Conservation (phyloP, 2,329 filamentous ascomycete genomes). For the Cytospora schulzeri region DNA sequence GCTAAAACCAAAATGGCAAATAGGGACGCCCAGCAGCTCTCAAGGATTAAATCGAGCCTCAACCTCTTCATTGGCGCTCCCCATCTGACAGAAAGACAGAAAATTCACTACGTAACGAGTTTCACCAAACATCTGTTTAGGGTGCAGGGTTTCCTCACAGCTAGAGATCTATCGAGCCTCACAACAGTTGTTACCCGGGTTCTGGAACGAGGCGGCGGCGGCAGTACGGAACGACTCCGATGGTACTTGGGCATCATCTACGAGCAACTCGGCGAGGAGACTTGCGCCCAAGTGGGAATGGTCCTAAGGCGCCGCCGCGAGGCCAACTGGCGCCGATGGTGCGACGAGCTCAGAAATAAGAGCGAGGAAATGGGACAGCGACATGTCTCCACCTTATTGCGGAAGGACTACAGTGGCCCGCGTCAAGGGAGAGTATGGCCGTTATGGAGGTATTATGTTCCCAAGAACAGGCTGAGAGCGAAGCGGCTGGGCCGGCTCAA, state of each 20-base stretch:
- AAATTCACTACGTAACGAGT: slow-evolving; percentile 37
- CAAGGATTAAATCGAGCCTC: slow-evolving; percentile 18
- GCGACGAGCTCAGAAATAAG: neutral
- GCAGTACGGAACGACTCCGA: slow-evolving; percentile 39
- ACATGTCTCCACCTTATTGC: neutral
- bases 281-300: slow-evolving; percentile 30
- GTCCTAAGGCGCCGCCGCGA: slow-evolving; percentile 33
- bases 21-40: slow-evolving; percentile 2
- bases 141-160: slow-evolving; percentile 37
- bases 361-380: neutral
- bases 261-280: slow-evolving; percentile 32
- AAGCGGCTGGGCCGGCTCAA: slow-evolving; percentile 3
- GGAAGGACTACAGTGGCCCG: slow-evolving; percentile 1
- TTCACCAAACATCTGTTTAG: slow-evolving; percentile 37
- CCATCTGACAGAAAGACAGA: slow-evolving; percentile 28
- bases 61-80: slow-evolving; percentile 2
- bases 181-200: slow-evolving; percentile 39
- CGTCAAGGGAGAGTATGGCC: slow-evolving; percentile 4
- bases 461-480: slow-evolving; percentile 1
- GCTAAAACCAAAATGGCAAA: neutral
- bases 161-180: slow-evolving; percentile 23
- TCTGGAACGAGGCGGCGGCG: slow-evolving; percentile 37
- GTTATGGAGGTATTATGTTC: slow-evolving; percentile 8
- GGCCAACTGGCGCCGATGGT: slow-evolving; percentile 22
- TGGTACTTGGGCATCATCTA: slow-evolving; percentile 41